Percentiles rank a stretch among this genome's conserved stretches.
Evolutionary conservation across 441 rosid species (phyloP).

Genomic region (Capsella rubella): DNA sequence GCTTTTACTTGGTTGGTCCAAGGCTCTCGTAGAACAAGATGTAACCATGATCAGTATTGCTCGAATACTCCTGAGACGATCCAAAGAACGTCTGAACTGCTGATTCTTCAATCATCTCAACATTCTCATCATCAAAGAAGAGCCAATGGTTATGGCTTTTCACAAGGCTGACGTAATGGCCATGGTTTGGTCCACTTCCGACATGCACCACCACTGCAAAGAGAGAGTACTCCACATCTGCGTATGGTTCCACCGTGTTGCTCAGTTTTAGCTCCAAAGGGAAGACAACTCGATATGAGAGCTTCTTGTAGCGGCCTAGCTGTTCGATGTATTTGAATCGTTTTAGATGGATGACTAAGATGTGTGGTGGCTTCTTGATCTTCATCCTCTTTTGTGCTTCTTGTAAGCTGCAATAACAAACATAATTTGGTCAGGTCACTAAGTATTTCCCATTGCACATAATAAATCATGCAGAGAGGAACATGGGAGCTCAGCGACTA

Average conservation of each 20-base stretch:
- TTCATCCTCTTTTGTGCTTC: conserved; percentile 98
- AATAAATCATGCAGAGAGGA: neutral
- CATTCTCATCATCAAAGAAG: conserved; percentile 92
- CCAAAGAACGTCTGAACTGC: conserved; percentile 96
- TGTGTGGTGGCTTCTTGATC: conserved; percentile 93
- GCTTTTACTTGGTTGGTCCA: conserved; percentile 35
- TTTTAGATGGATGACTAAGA: conserved; percentile 86
- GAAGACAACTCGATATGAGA: conserved; percentile 87
- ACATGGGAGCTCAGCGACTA: neutral
- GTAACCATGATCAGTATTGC: conserved; percentile 94
- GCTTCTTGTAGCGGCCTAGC: conserved; percentile 90
- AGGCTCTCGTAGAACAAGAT: conserved; percentile 92
- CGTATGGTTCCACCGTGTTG: conserved; percentile 79
- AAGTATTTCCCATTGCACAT: neutral
- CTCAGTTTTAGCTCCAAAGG: conserved; percentile 93
- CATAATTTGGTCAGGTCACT: neutral
- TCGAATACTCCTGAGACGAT: conserved; percentile 88
- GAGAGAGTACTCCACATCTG: conserved; percentile 86
- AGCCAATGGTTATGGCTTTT: conserved; percentile 95
- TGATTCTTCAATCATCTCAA: conserved; percentile 94
- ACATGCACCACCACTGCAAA: conserved; percentile 97
- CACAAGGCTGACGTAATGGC: conserved; percentile 95
- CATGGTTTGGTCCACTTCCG: conserved; percentile 98
- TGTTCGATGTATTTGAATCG: conserved; percentile 95
- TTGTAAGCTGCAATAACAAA: conserved; percentile 71